Base-by-base conservation (phyloP, 345 rosid genomes). In the Sisymbrium irio region DNA sequence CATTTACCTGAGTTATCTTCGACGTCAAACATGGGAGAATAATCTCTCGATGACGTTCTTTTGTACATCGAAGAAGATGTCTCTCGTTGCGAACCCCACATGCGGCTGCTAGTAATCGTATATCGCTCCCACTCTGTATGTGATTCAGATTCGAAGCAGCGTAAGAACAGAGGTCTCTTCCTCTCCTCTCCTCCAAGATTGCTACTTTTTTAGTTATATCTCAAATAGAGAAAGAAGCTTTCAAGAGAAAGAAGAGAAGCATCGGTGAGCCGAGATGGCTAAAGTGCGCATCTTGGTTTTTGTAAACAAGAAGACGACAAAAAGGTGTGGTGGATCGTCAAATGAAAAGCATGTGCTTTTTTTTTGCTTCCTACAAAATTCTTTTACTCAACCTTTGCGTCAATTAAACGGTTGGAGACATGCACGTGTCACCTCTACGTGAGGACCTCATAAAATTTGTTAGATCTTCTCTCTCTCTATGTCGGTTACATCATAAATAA, bases 1-100 rank as follows among this genome's bases (percentile, higher is more conserved):
- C 3, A 32, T 13, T n/a, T n/a, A 91, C 96, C 96, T 62, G 88
- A 80, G 71, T 65, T 77, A 2, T 86, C 94, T 82, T 90, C 97
- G 55, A 82, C 67, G 20, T 90, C 97, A 45, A 70, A 13, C 59
- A 44, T 14, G 14, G 78, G 59, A 4, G 83, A 11, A 81, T 79
- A 68, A 53, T 88, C 98, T 83, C 86, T 92, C 5, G 88, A 83
- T 5, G 94, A 49, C 75, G 82, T 53, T 79, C 99, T 84, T 73
- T 92, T 92, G 78, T 88, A 88, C 80, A 83, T 90, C 4, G 82
- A 82, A 44, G 65, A 83, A 9, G 81, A 80, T 37, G 78, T 55
- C 39, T 83, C 89, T 20, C 87, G 74, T 13, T 83, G 92, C 41
- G 75, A 70, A 28, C 69, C 87, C 90, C 88, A 83, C 97, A 88